Base-by-base conservation (phyloP, 1,284 basidiomycete genomes). In the Xerocomus tenax region DNA sequence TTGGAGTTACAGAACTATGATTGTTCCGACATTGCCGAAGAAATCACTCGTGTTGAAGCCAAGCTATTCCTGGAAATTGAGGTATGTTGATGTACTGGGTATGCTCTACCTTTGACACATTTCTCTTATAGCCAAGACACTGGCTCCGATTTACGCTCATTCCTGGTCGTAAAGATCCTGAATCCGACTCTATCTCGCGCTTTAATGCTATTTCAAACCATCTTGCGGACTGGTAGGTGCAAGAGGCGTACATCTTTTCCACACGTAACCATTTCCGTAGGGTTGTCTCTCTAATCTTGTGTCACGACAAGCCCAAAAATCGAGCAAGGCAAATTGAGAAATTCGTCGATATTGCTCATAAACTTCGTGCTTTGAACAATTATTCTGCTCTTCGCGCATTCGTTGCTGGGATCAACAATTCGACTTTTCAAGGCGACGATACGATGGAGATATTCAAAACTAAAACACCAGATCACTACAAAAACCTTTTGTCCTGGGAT, bases 361-460 rank as follows among this genome's bases (percentile, higher is more conserved):
- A 75, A 52, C 69, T 90, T 40, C 78, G 87, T 36, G 71, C 72
- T 8, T 61, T 84, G 38, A 86, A 88, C 62, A 90, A 90, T 58
- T 90, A 90, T 62, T 87, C 86, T 8, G 87, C 81, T 2, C 65
- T 89, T 51, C 84, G 87, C 18, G 85, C 87, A 5, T 80, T 90
- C 58, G 80, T 90, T 16, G 86, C 86, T 29, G 87, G 87, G n/a
- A 87, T 90, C 65, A 86, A 87, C 58, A 79, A 76, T 54, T 77
- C 84, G 0, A 82, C 80, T 2, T 84, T 78, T 57, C 71, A 78
- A 34, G 84, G 81, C 15, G 86, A 88, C 60, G 76, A 77, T 53
- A 79, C 83, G 2, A 80, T 86, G 74, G 80, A 82, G 53, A 66
- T 75, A 39, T 83, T 87, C 65, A 81, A 78, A 62, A 57, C 71